Evolutionary conservation across 2,329 filamentous ascomycete genomes (phyloP).

Genomic region (Trichoderma koningii): DNA sequence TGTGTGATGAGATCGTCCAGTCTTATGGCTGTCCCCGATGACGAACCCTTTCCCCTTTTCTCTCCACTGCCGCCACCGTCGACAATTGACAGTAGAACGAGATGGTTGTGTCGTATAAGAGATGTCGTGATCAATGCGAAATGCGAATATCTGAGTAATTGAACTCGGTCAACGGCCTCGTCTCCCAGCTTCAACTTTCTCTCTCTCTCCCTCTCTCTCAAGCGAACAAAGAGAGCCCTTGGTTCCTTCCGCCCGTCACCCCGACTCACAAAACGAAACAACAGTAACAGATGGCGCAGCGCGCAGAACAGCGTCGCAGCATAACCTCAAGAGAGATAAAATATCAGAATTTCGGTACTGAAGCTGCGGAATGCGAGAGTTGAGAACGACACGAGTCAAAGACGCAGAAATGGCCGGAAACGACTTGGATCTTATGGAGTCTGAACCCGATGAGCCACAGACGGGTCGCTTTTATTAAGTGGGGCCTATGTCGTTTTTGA

Average conservation of each 20-base stretch:
- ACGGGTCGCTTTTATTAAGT: background rate
- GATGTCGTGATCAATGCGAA: background rate
- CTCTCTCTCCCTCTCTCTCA: background rate
- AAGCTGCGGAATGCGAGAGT: no score
- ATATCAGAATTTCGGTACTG: no score
- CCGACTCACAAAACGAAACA: background rate
- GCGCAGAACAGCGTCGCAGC: background rate
- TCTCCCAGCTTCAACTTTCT: background rate
- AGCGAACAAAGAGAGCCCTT: background rate
- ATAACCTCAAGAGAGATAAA: background rate
- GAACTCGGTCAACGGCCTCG: background rate
- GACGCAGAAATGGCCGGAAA: background rate
- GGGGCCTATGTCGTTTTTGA: background rate
- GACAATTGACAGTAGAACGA: background rate
- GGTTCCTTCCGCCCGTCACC: conserved; percentile 1
- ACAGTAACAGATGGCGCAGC: background rate
- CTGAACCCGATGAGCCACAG: background rate
- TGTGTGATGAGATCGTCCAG: background rate
- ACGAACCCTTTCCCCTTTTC: background rate
- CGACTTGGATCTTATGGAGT: background rate
- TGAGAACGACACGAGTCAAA: no score
- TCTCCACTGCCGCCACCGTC: background rate
- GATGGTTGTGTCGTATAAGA: background rate
- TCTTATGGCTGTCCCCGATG: no score
- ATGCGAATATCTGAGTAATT: background rate